Base-by-base conservation (phyloP, 2,329 filamentous ascomycete genomes). In the Calonectria honghensis region DNA sequence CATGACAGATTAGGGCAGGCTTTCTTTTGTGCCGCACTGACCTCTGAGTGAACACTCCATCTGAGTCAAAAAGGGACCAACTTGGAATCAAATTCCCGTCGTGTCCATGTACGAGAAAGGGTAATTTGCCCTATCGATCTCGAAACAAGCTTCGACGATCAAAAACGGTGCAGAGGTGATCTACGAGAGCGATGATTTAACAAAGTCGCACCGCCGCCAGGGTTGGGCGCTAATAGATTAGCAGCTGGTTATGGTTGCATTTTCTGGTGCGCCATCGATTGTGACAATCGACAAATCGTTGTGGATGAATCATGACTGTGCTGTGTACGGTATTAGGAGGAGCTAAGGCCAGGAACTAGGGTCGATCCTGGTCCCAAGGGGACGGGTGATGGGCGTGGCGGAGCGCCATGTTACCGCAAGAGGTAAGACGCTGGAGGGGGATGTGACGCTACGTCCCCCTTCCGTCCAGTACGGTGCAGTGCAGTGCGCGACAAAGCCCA, bases 291-390 rank as follows among this genome's bases (percentile, higher is more conserved):
- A 64, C 29, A 45, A 61, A 59, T 52, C 35, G 45, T 35, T 39
- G 18, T 31, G 65, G 59, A 64, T 70, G 68, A 70, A 70, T 70
- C 59, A 70, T 70, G 68, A 64, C 14, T 50, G 29, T 20, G 61
- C 31, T 13, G 18, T 10, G 18, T 31, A 48, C 31, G 24, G 57
- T 63, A 63, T 27, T 24, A 14, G 32, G 27, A 29, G 29, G 41
- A 65, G 41, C 57, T 63, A 7, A 54, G 37, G 29, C 59, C 31
- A 52, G 39, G 54, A 29, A 61, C 45, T 35, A 37, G 70, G 35
- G 29, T 69, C 71, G 57, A 68, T 68, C 57, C 65, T 69, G 63
- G 24, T 54, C 50, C 65, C 65, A 66, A 69, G 57, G 37, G 39
- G 24, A 59, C 66, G 71, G 71, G 66, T 65, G 59, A 57, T 59